Base-by-base conservation (phyloP, 1,139 yeast genomes). In the Yamadazyma songkhlaensis region DNA sequence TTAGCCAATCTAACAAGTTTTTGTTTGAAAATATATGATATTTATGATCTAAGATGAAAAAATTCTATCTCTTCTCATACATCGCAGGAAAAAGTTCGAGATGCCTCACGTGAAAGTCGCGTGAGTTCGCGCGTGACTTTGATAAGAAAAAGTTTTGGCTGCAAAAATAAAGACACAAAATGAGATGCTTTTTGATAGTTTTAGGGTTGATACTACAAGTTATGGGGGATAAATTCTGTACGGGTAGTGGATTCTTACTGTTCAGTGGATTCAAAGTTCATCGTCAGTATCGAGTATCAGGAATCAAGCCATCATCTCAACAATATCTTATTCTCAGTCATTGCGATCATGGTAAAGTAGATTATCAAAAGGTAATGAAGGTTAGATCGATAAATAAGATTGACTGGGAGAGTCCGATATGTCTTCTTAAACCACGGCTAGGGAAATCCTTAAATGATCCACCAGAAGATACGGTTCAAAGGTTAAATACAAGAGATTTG, bases 191-290 rank as follows among this genome's bases (percentile, higher is more conserved):
- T 17, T 17, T 17, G 6, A 17, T 17, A 6, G 20, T 17, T n/a
- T n/a, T n/a, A n/a, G n/a, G n/a, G n/a, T n/a, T n/a, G n/a, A n/a
- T n/a, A n/a, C n/a, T n/a, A n/a, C n/a, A n/a, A n/a, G n/a, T n/a
- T n/a, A n/a, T n/a, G 6, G 20, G 9, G 24, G 21, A 17, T 29
- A 29, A 30, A 12, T 33, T 11, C 17, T 37, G 39, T 41, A 42
- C 29, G n/a, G 30, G 39, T 4, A 37, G 28, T 6, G 46, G 54
- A n/a, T 11, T 54, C n/a, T 21, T 64, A 6, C 71, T 76, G 0
- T 82, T 75, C 45, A 69, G 83, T 0, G 90, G 90, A 1, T 78
- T 80, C 52, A 74, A 77, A 42, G 60, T 82, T 3, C 72, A 73
- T 36, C 64, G 83, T 31, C 72, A 74, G 27, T 76, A 74, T 46